Evolutionary conservation across 768 basidiomycete genomes (phyloP).

Genomic region (Amanita thiersii): DNA sequence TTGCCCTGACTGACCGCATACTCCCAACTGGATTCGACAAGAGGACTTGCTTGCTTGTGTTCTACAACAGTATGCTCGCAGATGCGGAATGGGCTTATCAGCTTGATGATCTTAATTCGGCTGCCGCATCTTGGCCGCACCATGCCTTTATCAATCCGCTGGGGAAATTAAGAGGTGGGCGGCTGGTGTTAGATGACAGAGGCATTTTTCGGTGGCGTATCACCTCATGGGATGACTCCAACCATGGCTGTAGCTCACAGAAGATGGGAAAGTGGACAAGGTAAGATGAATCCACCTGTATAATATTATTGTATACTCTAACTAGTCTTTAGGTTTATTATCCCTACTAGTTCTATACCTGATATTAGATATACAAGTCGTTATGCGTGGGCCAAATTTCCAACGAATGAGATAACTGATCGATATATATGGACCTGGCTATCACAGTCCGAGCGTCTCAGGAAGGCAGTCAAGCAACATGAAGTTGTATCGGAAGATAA

Average conservation of each 20-base stretch:
- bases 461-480: not conserved
- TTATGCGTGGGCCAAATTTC: conserved; percentile 2
- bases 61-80: conserved; percentile 5
- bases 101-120: not conserved
- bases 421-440: conserved; percentile 4
- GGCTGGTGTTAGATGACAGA: not conserved
- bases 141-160: conserved; percentile 3
- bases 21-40: conserved; percentile 1
- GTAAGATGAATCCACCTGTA: not conserved
- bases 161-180: conserved; percentile 3
- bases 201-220: conserved; percentile 1
- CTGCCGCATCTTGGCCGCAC: not conserved
- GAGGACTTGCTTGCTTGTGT: not conserved
- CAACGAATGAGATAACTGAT: not conserved
- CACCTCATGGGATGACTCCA: not conserved
- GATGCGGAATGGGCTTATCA: conserved; percentile 6
- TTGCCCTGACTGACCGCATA: not conserved
- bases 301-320: not conserved
- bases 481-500: not conserved
- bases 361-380: not conserved
- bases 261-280: not conserved
- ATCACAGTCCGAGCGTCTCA: not conserved
- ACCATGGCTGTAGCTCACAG: not conserved
- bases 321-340: not conserved
- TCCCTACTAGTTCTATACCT: not conserved